A percentile compares a stretch with the other conserved stretches of the same genome.
Conservation (phyloP, 176 grass and related monocot genomes). For the Avena insularis region DNA sequence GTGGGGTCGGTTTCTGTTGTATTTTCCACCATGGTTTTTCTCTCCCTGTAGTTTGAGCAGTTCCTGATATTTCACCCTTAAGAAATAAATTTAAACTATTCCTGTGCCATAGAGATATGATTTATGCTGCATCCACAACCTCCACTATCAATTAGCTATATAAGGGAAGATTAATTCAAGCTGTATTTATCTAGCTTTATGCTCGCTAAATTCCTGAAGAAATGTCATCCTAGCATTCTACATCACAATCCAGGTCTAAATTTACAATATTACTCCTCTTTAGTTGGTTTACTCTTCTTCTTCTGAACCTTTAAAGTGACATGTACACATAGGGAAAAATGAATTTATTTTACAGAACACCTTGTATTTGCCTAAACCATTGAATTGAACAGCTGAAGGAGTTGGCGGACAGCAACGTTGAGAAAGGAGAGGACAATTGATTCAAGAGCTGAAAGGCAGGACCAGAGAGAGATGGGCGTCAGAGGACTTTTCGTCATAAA, state of each 20-base stretch:
- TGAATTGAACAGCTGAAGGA: constrained; percentile 25
- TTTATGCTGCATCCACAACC: not conserved
- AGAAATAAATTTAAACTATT: not conserved
- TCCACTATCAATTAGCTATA: not conserved
- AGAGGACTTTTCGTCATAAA: not conserved
- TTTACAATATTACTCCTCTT: not conserved
- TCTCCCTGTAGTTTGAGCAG: not conserved
- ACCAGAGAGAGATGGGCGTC: not conserved
- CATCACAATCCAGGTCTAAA: not conserved
- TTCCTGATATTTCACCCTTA: not conserved
- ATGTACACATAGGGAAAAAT: not conserved
- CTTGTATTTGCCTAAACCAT: not conserved
- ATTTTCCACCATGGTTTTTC: not conserved
- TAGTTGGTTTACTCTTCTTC: not conserved
- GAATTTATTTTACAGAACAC: not conserved
- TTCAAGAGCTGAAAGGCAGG: not conserved
- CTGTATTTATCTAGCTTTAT: not conserved
- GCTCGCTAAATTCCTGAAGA: not conserved
- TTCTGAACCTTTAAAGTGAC: not conserved
- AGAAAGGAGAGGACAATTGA: not conserved
- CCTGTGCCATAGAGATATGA: not conserved
- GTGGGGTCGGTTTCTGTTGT: not conserved
- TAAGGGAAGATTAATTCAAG: not conserved
- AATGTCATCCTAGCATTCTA: not conserved
- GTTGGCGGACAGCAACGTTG: not conserved